Percentiles rank a stretch among this genome's conserved stretches.
Conservation (phyloP, 1,284 basidiomycete genomes). For the Leccinum subrobustum region DNA sequence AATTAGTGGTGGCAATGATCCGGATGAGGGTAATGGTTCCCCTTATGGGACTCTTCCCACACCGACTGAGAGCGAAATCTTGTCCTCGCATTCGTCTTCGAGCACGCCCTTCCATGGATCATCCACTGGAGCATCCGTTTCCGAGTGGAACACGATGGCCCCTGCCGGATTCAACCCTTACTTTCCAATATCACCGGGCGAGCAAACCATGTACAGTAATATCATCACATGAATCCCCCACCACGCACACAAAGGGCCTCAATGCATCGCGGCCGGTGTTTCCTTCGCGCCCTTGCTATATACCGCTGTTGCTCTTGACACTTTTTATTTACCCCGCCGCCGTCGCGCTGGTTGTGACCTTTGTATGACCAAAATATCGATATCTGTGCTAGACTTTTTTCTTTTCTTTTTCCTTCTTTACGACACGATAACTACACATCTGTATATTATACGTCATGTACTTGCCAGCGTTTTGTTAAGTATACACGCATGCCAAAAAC, state of each 20-base stretch:
- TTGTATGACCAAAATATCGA: slow-evolving; percentile 28
- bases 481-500: slow-evolving; percentile 13
- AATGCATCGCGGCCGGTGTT: background rate
- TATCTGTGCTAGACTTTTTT: slow-evolving; percentile 33
- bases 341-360: slow-evolving; percentile 36
- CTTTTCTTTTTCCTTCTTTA: background rate
- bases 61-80: slow-evolving; percentile 64
- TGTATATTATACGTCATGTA: slow-evolving; percentile 38
- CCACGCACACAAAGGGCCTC: background rate
- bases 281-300: slow-evolving; percentile 7
- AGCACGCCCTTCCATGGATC: slow-evolving; percentile 44
- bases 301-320: slow-evolving; percentile 2
- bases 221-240: slow-evolving; percentile 47
- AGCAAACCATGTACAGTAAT: slow-evolving; percentile 51
- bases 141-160: slow-evolving; percentile 61
- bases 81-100: slow-evolving; percentile 67
- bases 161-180: slow-evolving; percentile 64
- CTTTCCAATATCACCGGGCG: slow-evolving; percentile 53
- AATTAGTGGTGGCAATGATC: slow-evolving; percentile 44
- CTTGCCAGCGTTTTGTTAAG: slow-evolving; percentile 13
- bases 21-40: slow-evolving; percentile 38
- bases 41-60: slow-evolving; percentile 45
- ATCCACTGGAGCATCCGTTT: slow-evolving; percentile 42
- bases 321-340: slow-evolving; percentile 25
- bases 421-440: slow-evolving; percentile 16